Conservation (phyloP, 1,139 yeast genomes). For the Trichomonascaceae sp. region DNA sequence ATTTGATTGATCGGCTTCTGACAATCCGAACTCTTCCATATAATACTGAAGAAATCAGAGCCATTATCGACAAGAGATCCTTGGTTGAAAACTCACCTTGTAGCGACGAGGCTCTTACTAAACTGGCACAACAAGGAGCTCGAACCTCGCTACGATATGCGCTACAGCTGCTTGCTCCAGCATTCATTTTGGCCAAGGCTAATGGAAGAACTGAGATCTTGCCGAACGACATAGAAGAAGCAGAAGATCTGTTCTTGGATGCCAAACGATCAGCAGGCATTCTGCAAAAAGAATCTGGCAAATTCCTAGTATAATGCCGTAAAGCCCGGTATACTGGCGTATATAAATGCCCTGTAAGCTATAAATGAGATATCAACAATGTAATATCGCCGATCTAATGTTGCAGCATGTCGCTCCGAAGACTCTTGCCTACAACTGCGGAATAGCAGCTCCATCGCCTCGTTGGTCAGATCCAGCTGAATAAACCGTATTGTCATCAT, state of each 20-base stretch:
- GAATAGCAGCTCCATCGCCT: conserved; percentile 76
- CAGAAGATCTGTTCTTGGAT: conserved; percentile 78
- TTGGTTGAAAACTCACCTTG: conserved; percentile 64
- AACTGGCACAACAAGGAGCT: conserved; percentile 65
- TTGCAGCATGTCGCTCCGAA: not conserved
- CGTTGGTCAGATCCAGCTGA: conserved; percentile 73
- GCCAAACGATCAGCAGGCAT: conserved; percentile 79
- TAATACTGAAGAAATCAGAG: conserved; percentile 70
- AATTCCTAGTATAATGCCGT: conserved; percentile 24
- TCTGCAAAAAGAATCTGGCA: conserved; percentile 41
- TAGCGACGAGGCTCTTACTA: conserved; percentile 60
- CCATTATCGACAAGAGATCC: conserved; percentile 78
- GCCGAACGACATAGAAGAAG: conserved; percentile 75
- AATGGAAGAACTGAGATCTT: conserved; percentile 67
- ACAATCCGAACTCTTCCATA: conserved; percentile 91
- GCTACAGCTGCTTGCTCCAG: conserved; percentile 83
- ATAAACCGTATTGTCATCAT: conserved; percentile 38
- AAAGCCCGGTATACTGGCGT: not conserved
- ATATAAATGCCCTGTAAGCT: not conserved
- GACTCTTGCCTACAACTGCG: conserved; percentile 32
- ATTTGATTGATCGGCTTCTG: conserved; percentile 80
- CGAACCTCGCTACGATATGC: conserved; percentile 84
- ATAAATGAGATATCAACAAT: not conserved
- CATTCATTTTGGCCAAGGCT: conserved; percentile 74
- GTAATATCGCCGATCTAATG: not conserved